These are phyloP conservation scores for Madurella fahalii DNA, from an alignment of 2,329 filamentous ascomycete genomes.

Conservation along the genomic window DNA sequence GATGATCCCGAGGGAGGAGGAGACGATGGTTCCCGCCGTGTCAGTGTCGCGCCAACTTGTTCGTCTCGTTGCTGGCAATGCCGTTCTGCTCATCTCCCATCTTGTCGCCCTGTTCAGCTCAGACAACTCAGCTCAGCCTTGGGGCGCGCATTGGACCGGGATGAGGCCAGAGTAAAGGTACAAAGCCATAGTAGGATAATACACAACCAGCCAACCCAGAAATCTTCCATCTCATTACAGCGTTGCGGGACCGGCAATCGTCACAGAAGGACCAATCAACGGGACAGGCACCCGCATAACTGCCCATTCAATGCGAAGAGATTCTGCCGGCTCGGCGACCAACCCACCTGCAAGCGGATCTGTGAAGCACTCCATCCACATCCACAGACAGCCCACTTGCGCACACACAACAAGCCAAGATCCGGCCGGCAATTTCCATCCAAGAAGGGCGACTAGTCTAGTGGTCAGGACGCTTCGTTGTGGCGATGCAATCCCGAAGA, in stretches of 20 bases:
- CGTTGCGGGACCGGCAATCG: no score
- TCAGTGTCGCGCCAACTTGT: no score
- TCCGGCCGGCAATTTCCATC: neutral
- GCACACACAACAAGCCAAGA: neutral
- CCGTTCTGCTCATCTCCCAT: no score
- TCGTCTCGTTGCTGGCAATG: no score
- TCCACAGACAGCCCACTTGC: neutral
- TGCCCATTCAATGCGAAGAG: neutral
- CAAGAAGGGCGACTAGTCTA: conserved; percentile 19
- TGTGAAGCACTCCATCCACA: neutral
- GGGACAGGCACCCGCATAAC: no score
- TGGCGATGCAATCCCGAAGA: conserved; percentile 16
- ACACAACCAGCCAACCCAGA: neutral
- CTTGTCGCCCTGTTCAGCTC: no score
- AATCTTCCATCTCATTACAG: neutral
- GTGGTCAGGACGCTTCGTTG: conserved; percentile 23
- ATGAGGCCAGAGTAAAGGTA: no score
- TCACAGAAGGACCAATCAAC: no score
- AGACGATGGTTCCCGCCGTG: neutral
- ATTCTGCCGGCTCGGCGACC: neutral
- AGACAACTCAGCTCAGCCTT: no score
- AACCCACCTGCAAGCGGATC: no score
- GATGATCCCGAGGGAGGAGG: neutral
- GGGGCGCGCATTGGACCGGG: no score
- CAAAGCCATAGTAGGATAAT: neutral